A percentile compares a stretch with the other conserved stretches of the same genome.
Evolutionary conservation across 2,329 filamentous ascomycete species (phyloP).

Genomic region (Apiospora sp.): DNA sequence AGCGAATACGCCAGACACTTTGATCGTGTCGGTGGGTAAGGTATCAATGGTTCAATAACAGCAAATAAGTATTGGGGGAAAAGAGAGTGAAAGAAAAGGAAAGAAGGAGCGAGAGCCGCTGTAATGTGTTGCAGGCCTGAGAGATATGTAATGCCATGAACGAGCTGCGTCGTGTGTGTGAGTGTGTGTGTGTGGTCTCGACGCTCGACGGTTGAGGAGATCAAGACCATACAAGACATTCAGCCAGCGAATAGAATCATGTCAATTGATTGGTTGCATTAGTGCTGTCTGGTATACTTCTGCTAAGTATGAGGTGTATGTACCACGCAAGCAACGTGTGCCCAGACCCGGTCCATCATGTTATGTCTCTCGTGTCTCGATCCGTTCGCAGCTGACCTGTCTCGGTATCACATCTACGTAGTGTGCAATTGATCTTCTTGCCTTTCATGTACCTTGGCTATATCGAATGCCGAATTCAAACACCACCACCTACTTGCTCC

Average conservation of each 20-base stretch:
- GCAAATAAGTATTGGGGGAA: background rate
- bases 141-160: slow-evolving; percentile 3
- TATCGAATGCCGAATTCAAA: background rate
- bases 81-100: background rate
- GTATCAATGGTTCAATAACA: slow-evolving; percentile 1
- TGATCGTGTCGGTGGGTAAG: background rate
- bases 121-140: background rate
- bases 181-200: background rate
- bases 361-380: slow-evolving; percentile 11
- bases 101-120: slow-evolving; percentile 5
- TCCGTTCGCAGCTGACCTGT: slow-evolving; percentile 14
- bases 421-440: background rate
- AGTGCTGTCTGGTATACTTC: background rate
- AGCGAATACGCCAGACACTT: slow-evolving; percentile 6
- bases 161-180: background rate
- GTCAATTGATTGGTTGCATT: slow-evolving; percentile 2
- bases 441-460: background rate
- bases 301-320: slow-evolving; percentile 6
- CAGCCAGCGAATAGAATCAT: slow-evolving; percentile 12
- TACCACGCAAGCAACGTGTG: slow-evolving; percentile 14
- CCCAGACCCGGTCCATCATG: background rate
- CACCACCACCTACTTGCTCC: too few relatives aligned
- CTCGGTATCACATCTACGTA: slow-evolving; percentile 10
- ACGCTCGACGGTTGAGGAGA: background rate
- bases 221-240: background rate